Base-by-base conservation (phyloP, 345 rosid genomes). In the Gossypium turneri region DNA sequence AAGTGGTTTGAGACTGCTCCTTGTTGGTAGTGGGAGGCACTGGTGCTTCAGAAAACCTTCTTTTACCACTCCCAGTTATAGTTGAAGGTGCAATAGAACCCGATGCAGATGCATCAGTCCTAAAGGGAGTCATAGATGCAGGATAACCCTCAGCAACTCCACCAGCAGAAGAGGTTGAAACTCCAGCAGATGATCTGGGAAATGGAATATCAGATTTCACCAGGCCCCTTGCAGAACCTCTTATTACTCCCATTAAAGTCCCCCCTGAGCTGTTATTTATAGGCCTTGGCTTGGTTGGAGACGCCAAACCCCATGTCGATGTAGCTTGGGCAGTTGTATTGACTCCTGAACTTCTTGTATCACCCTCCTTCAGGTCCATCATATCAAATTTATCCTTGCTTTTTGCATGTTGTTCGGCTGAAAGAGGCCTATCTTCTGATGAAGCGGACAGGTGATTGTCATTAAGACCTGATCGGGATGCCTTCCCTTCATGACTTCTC, bases 1-100 rank as follows among this genome's bases (percentile, higher is more conserved):
- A 95, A 57, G 86, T 67, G 17, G 82, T 59, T 80, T 90, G 97
- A 73, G 92, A 80, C 70, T 82, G 92, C 48, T 90, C 97, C 86
- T 88, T 92, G 3, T 83, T 86, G 81, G 72, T 61, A 73, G 87
- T 79, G 74, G 84, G 82, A 62, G 85, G 74, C 45, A 79, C 71
- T 7, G 99, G 98, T 79, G 78, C 82, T 84, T 95, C 99, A 62
- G 98, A 95, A 76, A 95, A 95, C 78, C 99, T 89, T 82, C 99
- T 89, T 85, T 83, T 95, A 78, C 93, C 97, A 82, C 91, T 91
- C 20, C 88, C 95, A 66, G 90, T 25, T 73, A 82, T 80, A 4
- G 76, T 76, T 22, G 90, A 79, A n/a, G 90, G 77, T 24, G 84
- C 56, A 66, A 86, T 87, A 79, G 92, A 85, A 62, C 94, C 90